Percentiles rank a stretch among this genome's conserved stretches.
Conservation (phyloP, 495 filamentous ascomycete species). For the Staphylotrichum tortipilum region DNA sequence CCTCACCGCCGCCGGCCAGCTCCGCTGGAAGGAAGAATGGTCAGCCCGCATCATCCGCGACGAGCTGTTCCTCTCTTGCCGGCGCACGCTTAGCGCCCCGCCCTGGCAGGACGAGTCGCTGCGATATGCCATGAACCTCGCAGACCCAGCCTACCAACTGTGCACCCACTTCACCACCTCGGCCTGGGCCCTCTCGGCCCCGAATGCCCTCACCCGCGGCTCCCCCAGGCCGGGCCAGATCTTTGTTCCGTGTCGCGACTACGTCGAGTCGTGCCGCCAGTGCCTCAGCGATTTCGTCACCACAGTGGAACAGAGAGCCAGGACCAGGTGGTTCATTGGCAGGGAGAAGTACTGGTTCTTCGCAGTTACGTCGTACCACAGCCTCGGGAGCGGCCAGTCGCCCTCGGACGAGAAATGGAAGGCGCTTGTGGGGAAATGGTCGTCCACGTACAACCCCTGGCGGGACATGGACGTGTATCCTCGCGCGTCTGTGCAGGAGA, state of each 20-base stretch:
- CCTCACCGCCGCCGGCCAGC: neutral
- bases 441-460: neutral
- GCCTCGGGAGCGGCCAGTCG: conserved; percentile 1
- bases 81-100: conserved; percentile 6
- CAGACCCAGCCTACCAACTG: neutral
- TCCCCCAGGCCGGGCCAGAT: too few relatives aligned
- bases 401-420: neutral
- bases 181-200: too few relatives aligned
- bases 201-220: too few relatives aligned
- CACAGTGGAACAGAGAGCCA: neutral
- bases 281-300: conserved; percentile 3
- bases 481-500: neutral
- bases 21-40: conserved; percentile 3
- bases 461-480: neutral
- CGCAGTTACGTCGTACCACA: conserved; percentile 2
- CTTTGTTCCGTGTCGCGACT: neutral
- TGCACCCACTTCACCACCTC: neutral
- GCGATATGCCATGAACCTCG: neutral
- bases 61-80: conserved; percentile 13
- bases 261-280: neutral
- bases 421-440: neutral
- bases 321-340: neutral
- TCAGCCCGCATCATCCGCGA: conserved; percentile 9
- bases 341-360: too few relatives aligned
- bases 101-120: neutral